Evolutionary conservation across 2,329 filamentous ascomycete species (phyloP).

Genomic region (Arthroderma uncinatum): DNA sequence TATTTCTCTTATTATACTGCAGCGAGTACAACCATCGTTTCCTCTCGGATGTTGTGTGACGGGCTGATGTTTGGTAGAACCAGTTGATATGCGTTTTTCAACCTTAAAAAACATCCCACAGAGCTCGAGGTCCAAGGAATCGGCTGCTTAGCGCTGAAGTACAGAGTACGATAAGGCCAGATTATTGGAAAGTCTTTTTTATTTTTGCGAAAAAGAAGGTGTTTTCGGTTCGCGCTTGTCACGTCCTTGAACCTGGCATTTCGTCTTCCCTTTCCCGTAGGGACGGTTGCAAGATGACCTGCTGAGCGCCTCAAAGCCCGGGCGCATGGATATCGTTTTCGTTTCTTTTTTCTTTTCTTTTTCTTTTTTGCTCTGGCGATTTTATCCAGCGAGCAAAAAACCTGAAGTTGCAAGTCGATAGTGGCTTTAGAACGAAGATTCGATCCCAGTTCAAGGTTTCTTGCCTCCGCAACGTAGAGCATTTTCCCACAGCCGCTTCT

Average conservation of each 20-base stretch:
- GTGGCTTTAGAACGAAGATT: conserved; percentile 3
- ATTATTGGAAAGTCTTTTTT: neutral
- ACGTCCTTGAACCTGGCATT: neutral
- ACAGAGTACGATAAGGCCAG: neutral
- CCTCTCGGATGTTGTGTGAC: neutral
- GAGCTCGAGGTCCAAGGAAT: neutral
- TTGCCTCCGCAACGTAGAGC: neutral
- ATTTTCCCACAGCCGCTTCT: neutral
- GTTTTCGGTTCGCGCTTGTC: conserved; percentile 4
- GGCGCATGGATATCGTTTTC: conserved; percentile 3
- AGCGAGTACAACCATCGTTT: neutral
- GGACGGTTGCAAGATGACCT: neutral
- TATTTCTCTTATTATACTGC: neutral
- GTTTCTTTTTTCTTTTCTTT: conserved; percentile 1
- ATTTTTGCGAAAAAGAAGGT: neutral
- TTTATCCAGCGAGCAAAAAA: neutral
- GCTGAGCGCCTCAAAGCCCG: neutral
- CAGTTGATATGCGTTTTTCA: conserved; percentile 1
- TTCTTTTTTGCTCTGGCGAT: neutral
- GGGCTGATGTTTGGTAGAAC: neutral
- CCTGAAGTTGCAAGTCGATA: conserved; percentile 2
- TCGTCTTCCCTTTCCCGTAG: neutral
- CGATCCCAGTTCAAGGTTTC: neutral
- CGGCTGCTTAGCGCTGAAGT: neutral
- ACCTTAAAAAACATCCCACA: neutral